A percentile compares a stretch with the other conserved stretches of the same genome.
Evolutionary conservation across 495 filamentous ascomycete species (phyloP).

Genomic region (Podospora australis): DNA sequence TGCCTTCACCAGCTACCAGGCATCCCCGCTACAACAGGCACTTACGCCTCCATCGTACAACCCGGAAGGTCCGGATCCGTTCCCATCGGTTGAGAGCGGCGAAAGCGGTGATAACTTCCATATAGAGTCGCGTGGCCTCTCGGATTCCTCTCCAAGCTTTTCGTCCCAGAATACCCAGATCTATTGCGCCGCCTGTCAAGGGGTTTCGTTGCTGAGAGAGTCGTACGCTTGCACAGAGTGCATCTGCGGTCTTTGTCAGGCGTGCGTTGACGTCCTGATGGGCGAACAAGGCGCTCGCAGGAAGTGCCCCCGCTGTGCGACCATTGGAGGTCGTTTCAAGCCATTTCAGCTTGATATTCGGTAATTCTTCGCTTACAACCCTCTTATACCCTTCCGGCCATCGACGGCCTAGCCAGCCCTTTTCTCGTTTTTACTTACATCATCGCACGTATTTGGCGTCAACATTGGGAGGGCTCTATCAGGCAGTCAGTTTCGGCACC

Average conservation of each 20-base stretch:
- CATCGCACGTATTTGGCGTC: not conserved
- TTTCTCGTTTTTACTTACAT: slow-evolving; percentile 1
- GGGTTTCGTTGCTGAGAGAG: slow-evolving; percentile 63
- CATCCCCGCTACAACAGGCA: slow-evolving; percentile 79
- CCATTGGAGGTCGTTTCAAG: slow-evolving; percentile 61
- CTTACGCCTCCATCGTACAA: slow-evolving; percentile 72
- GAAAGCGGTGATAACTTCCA: slow-evolving; percentile 63
- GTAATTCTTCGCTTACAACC: slow-evolving; percentile 22
- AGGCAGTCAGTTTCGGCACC: not conserved
- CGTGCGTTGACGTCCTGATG: slow-evolving; percentile 76
- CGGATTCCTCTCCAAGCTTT: slow-evolving; percentile 50
- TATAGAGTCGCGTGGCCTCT: slow-evolving; percentile 44
- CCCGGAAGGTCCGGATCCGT: slow-evolving; percentile 62
- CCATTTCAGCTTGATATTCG: slow-evolving; percentile 61
- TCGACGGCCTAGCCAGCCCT: not conserved
- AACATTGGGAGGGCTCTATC: not conserved
- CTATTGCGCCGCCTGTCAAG: slow-evolving; percentile 78
- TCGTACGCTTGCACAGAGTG: slow-evolving; percentile 92
- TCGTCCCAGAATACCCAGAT: slow-evolving; percentile 65
- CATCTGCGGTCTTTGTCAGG: slow-evolving; percentile 82
- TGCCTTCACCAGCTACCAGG: slow-evolving; percentile 69
- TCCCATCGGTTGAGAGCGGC: slow-evolving; percentile 73
- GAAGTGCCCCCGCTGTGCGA: slow-evolving; percentile 60
- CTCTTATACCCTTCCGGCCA: not conserved
- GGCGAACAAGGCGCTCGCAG: slow-evolving; percentile 51